Base-by-base conservation (phyloP, 140 eudicot species). In the Bidens hawaiensis region DNA sequence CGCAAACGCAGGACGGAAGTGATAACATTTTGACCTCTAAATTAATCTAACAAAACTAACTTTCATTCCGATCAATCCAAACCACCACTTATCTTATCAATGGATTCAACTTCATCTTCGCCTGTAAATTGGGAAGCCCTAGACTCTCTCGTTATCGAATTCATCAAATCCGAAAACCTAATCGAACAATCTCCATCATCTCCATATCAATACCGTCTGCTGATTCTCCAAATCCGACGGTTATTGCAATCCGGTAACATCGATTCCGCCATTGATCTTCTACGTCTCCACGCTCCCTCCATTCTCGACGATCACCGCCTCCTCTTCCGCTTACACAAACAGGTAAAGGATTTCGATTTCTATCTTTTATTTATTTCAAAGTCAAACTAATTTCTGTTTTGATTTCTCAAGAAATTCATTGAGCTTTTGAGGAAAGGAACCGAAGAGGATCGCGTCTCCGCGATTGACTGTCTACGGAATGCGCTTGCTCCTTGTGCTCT, bases 71-170 rank as follows among this genome's bases (percentile, higher is more conserved):
- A n/a, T n/a, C n/a, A n/a, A n/a, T n/a, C n/a, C n/a, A n/a, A n/a
- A n/a, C n/a, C n/a, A n/a, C n/a, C n/a, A n/a, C n/a, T n/a, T n/a
- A n/a, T n/a, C n/a, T 15, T n/a, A 3, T 25, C 60, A 36, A 85
- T 86, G 95, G 95, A 90, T 59, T 67, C 95, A n/a, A 63, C 66
- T 5, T 24, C 17, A 1, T 19, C 56, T 0, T 55, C 62, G 19
- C 89, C 89, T 6, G 93, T 91, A 57, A 91, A 91, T 78, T 91
- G 99, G 99, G 95, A 91, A 73, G 83, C 95, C 55, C 81, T 91
- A 19, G 99, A 91, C 76, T 70, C 93, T 6, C 87, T 91, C 22
- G 77, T 88, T 0, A 81, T 88, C 72, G 99, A 91, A 69, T 91
- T 91, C 78, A 95, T 83, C 33, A 91, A 85, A 76, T 88, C 99